These are phyloP conservation scores for Syncephalis fuscata DNA, from an alignment of 371 early-diverging fungal genomes.

Conservation along the genomic window DNA sequence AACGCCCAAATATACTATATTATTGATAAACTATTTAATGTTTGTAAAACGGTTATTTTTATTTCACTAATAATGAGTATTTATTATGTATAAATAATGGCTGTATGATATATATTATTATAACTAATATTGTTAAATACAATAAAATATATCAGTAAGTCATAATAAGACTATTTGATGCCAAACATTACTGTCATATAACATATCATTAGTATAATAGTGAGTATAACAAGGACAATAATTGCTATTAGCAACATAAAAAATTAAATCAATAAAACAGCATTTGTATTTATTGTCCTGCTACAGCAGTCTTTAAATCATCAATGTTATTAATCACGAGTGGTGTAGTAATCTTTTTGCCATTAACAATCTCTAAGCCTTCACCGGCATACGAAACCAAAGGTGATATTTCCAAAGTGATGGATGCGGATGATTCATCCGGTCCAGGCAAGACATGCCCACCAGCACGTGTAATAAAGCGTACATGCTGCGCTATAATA, in stretches of 20 bases:
- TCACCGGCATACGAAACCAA: constrained; percentile 89
- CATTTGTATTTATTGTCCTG: background rate
- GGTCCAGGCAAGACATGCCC: constrained; percentile 18
- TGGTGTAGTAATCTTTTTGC: background rate
- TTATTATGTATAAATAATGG: too few species aligned
- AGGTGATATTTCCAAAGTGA: constrained; percentile 72
- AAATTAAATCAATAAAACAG: background rate
- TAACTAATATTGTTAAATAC: too few species aligned
- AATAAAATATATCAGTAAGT: too few species aligned
- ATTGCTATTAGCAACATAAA: background rate
- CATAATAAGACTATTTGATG: too few species aligned
- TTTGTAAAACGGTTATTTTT: too few species aligned
- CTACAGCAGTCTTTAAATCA: background rate
- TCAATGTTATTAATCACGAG: background rate
- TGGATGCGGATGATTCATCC: constrained; percentile 10
- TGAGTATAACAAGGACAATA: too few species aligned
- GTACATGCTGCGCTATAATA: constrained; percentile 65
- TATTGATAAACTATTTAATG: too few species aligned
- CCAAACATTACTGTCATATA: too few species aligned
- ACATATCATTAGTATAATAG: too few species aligned
- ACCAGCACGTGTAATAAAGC: constrained; percentile 76
- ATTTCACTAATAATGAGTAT: too few species aligned
- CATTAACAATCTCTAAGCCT: constrained; percentile 49
- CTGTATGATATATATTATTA: too few species aligned
- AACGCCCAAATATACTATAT: too few species aligned